Conservation (phyloP, 768 basidiomycete species). For the Rickenella mellea region DNA sequence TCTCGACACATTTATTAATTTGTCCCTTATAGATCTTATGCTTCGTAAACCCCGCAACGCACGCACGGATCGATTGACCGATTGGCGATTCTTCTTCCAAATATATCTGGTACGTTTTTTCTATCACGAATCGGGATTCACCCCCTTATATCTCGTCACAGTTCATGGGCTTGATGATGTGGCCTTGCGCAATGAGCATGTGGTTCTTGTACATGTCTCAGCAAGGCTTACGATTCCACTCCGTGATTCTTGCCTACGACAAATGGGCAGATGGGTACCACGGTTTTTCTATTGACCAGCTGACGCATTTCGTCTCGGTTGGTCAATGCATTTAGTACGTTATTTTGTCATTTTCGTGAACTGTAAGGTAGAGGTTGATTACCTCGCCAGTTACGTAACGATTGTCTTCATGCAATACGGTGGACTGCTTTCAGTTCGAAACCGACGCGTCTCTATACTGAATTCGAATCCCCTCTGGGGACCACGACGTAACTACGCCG, state of each 20-base stretch:
- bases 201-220: constrained; percentile 29
- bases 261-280: constrained; percentile 28
- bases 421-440: constrained; percentile 31
- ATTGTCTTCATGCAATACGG: constrained; percentile 39
- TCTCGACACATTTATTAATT: neutral
- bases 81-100: constrained; percentile 39
- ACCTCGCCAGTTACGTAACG: constrained; percentile 29
- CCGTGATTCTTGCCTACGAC: constrained; percentile 31
- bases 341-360: neutral
- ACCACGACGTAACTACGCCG: constrained; percentile 31
- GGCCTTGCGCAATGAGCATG: constrained; percentile 36
- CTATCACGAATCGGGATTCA: neutral
- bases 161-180: constrained; percentile 36
- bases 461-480: constrained; percentile 37
- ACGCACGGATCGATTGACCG: constrained; percentile 38
- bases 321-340: constrained; percentile 39
- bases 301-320: constrained; percentile 25
- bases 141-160: constrained; percentile 11
- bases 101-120: constrained; percentile 31
- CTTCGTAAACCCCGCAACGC: constrained; percentile 38
- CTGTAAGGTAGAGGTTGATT: too few species aligned
- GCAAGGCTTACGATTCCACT: constrained; percentile 26
- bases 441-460: constrained; percentile 33
- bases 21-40: constrained; percentile 34
- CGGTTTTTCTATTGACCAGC: constrained; percentile 19